Base-by-base conservation (phyloP, 2,329 filamentous ascomycete genomes). In the Dothidotthia symphoricarpi region DNA sequence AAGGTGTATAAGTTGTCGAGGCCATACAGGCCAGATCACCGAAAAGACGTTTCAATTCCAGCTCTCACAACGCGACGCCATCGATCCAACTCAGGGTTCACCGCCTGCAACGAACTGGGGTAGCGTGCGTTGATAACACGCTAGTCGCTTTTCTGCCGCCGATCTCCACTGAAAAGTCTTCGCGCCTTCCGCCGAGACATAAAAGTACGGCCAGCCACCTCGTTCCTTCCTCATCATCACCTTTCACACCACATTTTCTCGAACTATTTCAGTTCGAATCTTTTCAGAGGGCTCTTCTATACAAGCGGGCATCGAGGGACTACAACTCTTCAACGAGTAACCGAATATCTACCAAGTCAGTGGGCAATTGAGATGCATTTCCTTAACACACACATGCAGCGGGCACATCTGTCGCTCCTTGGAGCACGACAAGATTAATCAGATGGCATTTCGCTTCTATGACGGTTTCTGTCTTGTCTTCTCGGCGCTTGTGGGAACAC, bases 401-500 rank as follows among this genome's bases (percentile, higher is more conserved):
- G 55, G 53, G 53, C 47, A 54, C 42, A 47, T 59, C 57, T 54
- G 58, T 64, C 58, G 64, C 61, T 64, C 61, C 51, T 46, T 36
- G 56, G 54, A 55, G 58, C 57, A 57, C 49, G 50, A 55, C 57
- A 58, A 60, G 56, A 63, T 63, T 46, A 57, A 62, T 52, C 57
- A 65, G 61, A 63, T 59, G 58, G 63, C 63, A 61, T 62, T 61
- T 57, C 51, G 60, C 59, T 62, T 63, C 59, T 66, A 56, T 56
- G 64, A 66, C 63, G 65, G 59, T 63, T 63, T 62, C 55, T 51
- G 52, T 64, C 50, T 67, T 65, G 65, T 62, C 56, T 67, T 69
- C 69, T 70, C 63, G 71, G 72, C 70, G 46, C 62, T 71, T 75
- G 73, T 74, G 73, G 73, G 72, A 74, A 75, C 73, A 73, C 73